Percentiles rank a stretch among this genome's conserved stretches.
Conservation (phyloP, 2,329 filamentous ascomycete species). For the Aspergillus alliaceus region DNA sequence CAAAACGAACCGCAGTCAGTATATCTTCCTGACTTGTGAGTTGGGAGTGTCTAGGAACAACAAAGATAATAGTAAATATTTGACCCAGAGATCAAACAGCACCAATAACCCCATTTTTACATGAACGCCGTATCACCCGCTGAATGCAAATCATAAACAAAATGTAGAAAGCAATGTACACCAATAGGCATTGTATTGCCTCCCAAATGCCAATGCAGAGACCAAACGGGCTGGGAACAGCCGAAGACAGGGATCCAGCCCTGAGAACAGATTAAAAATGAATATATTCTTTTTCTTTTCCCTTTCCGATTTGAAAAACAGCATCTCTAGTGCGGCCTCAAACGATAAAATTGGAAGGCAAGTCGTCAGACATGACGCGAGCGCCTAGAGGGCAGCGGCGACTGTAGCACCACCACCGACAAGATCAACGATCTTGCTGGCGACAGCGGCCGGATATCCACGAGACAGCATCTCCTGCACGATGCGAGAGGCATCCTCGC, state of each 20-base stretch:
- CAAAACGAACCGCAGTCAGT: background rate
- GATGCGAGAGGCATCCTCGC: conserved; percentile 71
- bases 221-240: conserved; percentile 27
- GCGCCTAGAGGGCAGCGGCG: conserved; percentile 22
- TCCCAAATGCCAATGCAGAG: conserved; percentile 21
- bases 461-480: conserved; percentile 88
- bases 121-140: conserved; percentile 23
- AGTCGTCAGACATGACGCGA: conserved; percentile 9
- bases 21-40: conserved; percentile 1
- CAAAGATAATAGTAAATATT: background rate
- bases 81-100: background rate
- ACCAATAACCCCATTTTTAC: background rate
- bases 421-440: conserved; percentile 89
- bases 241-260: conserved; percentile 37
- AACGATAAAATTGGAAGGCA: conserved; percentile 11
- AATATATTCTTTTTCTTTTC: conserved; percentile 7
- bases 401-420: conserved; percentile 54
- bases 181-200: conserved; percentile 21
- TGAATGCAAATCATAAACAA: conserved; percentile 20
- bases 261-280: conserved; percentile 26
- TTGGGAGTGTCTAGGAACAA: conserved; percentile 11
- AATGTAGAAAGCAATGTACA: conserved; percentile 8
- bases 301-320: conserved; percentile 3
- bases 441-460: conserved; percentile 87
- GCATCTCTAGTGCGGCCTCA: background rate